Base-by-base conservation (phyloP, 108 stramenopile genomes). In the Skeletonema marinoi region DNA sequence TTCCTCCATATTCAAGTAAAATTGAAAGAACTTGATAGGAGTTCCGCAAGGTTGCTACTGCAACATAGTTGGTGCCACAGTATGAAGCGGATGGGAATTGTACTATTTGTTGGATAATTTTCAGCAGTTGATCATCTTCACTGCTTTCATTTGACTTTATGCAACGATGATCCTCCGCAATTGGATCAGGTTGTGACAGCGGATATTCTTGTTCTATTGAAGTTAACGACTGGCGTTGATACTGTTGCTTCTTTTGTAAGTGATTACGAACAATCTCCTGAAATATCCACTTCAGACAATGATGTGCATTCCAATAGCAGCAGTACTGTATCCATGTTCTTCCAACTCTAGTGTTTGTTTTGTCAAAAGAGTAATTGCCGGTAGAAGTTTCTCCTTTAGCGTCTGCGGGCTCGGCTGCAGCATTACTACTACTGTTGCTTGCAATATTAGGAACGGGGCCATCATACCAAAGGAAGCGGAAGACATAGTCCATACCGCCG, bases 321-420 rank as follows among this genome's bases (percentile, higher is more conserved):
- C 78, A 80, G 54, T 80, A 73, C 59, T 80, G 66, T 19, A 80
- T 80, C 78, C 66, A 80, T 16, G 72, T 80, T 67, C 78, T 67
- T 58, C 78, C 78, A 69, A 41, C 25, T 32, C 33, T 69, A 33
- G 8, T 56, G 7, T 12, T 54, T 59, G 68, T 54, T 64, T 32
- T 51, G 19, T 31, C 7, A 14, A 2, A 56, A 7, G 30, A 50
- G 7, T 3, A 54, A 35, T 17, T 60, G 31, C 16, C 25, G 11
- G 2, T 29, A 17, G 51, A 19, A 33, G 39, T 35, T 75, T 32
- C 54, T 46, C 21, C 56, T 11, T 54, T 38, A 29, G 35, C 4
- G 0, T 14, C 46, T 46, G 50, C 31, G 9, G 30, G 29, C 2
- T 14, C 32, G n/a, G 29, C 38, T 31, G 6, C 66, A 73, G 25